These are phyloP conservation scores for Solanum hybrid DNA, from an alignment of 305 asterid species.

Conservation along the genomic window DNA sequence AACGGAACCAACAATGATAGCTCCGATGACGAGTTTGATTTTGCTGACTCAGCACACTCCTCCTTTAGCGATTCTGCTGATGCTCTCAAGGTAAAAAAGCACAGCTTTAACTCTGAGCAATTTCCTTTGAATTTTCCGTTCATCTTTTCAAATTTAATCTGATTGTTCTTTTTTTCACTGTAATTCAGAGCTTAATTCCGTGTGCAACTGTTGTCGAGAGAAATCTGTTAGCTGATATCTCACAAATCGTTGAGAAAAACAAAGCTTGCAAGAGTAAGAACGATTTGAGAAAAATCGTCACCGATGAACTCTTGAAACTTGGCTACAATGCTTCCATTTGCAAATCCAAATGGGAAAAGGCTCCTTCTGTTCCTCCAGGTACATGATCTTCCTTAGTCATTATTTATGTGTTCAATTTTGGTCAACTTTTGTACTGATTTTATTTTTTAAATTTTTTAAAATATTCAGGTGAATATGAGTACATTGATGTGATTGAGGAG, in stretches of 20 bases:
- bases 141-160: background rate
- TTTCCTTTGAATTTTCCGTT: background rate
- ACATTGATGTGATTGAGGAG: conserved; percentile 59
- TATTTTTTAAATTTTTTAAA: background rate
- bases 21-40: conserved; percentile 83
- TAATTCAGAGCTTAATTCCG: conserved; percentile 56
- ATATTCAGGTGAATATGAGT: conserved; percentile 67
- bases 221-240: conserved; percentile 67
- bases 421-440: background rate
- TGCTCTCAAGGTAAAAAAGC: conserved; percentile 52
- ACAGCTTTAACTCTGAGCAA: background rate
- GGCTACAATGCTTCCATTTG: conserved; percentile 72
- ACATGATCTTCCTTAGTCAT: background rate
- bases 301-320: conserved; percentile 48
- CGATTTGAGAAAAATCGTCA: conserved; percentile 60
- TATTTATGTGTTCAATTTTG: background rate
- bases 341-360: conserved; percentile 88
- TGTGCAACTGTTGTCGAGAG: conserved; percentile 67
- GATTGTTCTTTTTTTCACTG: background rate
- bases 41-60: conserved; percentile 38
- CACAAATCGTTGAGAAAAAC: conserved; percentile 67
- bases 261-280: conserved; percentile 51
- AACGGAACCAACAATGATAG: conserved; percentile 81
- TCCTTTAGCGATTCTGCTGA: conserved; percentile 57
- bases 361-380: conserved; percentile 84